A percentile compares a stretch with the other conserved stretches of the same genome.
Conservation (phyloP, 2,329 filamentous ascomycete genomes). For the Penicillium brevicompactum region DNA sequence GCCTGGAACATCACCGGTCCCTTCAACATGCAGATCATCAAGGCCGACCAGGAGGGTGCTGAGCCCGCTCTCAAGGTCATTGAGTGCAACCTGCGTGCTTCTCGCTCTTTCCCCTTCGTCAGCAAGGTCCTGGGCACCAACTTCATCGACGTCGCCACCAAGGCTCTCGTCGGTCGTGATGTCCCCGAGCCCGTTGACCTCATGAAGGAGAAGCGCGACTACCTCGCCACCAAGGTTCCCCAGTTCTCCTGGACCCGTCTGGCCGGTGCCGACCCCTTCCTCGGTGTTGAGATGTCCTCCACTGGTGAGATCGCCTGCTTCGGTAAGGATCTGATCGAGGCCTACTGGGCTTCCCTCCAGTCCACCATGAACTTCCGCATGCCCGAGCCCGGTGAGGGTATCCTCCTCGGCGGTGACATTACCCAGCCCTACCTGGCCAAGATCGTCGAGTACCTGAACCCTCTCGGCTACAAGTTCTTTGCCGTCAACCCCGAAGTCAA, state of each 20-base stretch:
- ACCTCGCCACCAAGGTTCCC: conserved; percentile 94
- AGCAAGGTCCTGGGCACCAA: conserved; percentile 95
- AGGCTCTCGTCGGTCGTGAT: conserved; percentile 81
- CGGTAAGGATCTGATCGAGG: conserved; percentile 91
- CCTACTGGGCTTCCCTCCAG: conserved; percentile 96
- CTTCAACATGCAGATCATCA: conserved; percentile 99
- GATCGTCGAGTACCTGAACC: conserved; percentile 83
- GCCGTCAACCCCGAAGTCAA: conserved; percentile 83
- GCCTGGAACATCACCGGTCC: conserved; percentile 97
- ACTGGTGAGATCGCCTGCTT: conserved; percentile 99
- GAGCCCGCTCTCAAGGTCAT: conserved; percentile 88
- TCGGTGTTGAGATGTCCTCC: conserved; percentile 95
- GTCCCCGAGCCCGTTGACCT: conserved; percentile 84
- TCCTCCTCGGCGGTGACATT: conserved; percentile 87
- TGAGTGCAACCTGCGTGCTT: conserved; percentile 96
- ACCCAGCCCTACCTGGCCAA: conserved; percentile 69
- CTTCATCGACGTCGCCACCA: conserved; percentile 95
- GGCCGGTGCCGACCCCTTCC: conserved; percentile 93
- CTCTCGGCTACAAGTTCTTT: conserved; percentile 92
- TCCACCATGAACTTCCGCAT: conserved; percentile 99
- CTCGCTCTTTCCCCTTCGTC: conserved; percentile 96
- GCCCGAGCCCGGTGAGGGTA: conserved; percentile 89
- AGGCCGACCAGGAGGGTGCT: conserved; percentile 75
- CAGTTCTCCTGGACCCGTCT: conserved; percentile 99
- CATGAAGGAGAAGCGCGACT: conserved; percentile 87